These are phyloP conservation scores for Chalciporus chontae DNA, from an alignment of 768 basidiomycete species.

Conservation along the genomic window DNA sequence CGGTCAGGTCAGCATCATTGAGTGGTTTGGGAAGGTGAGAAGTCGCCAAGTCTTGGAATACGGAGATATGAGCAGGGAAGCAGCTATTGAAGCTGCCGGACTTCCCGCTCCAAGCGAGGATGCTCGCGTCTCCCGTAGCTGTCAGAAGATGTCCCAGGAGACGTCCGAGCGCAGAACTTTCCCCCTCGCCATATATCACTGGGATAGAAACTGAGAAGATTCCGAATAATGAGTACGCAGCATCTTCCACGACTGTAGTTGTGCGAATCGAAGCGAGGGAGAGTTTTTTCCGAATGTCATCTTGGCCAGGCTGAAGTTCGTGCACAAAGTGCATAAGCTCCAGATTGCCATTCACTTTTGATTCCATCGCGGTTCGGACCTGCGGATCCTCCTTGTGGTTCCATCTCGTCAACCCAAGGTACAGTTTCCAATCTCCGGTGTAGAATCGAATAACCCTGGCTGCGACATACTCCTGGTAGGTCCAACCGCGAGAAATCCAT, in stretches of 20 bases:
- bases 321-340: not conserved
- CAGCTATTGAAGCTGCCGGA: not conserved
- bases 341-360: no score
- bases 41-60: not conserved
- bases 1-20: not conserved
- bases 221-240: no score
- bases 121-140: not conserved
- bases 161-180: not conserved
- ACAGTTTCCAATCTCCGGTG: not conserved
- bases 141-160: not conserved
- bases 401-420: not conserved
- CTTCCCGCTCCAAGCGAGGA: not conserved
- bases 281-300: not conserved
- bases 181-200: no score
- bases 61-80: not conserved
- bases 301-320: not conserved
- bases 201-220: no score
- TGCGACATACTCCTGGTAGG: conserved; percentile 2
- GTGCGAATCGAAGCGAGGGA: not conserved
- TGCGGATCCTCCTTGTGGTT: not conserved
- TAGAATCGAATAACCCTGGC: no score
- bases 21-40: not conserved
- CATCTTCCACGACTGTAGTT: not conserved
- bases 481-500: conserved; percentile 15
- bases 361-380: no score